Evolutionary conservation across 768 basidiomycete species (phyloP).

Genomic region (Termitomyces sp.): DNA sequence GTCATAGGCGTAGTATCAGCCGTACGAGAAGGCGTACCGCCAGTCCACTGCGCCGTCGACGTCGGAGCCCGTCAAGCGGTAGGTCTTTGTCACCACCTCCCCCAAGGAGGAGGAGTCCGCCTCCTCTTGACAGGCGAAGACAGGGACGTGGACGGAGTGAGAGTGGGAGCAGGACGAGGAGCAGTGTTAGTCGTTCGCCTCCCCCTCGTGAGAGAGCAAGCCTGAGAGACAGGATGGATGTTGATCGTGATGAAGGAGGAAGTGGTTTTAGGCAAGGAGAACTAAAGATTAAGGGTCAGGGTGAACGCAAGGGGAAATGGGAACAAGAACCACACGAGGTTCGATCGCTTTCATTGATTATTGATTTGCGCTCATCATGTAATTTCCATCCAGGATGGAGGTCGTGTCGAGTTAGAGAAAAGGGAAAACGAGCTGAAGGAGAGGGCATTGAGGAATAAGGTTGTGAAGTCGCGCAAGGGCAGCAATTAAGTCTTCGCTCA

Average conservation of each 20-base stretch:
- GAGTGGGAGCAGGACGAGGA: slow-evolving; percentile 20
- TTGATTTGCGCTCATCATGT: background rate
- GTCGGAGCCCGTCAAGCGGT: slow-evolving; percentile 24
- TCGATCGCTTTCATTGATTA: slow-evolving; percentile 15
- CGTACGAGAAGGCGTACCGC: slow-evolving; percentile 30
- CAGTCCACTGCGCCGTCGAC: slow-evolving; percentile 21
- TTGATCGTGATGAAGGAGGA: slow-evolving; percentile 21
- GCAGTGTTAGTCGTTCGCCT: slow-evolving; percentile 19
- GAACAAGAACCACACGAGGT: slow-evolving; percentile 31
- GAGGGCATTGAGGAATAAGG: slow-evolving; percentile 77
- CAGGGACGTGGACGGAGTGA: slow-evolving; percentile 10
- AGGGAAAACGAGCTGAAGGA: slow-evolving; percentile 82
- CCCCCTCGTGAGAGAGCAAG: slow-evolving; percentile 16
- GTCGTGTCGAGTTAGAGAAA: slow-evolving; percentile 49
- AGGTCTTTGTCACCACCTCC: slow-evolving; percentile 28
- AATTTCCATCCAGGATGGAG: slow-evolving; percentile 16
- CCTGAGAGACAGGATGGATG: slow-evolving; percentile 28
- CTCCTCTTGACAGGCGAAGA: slow-evolving; percentile 11
- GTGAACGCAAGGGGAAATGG: slow-evolving; percentile 51
- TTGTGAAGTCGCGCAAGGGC: slow-evolving; percentile 62
- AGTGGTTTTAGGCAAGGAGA: slow-evolving; percentile 32
- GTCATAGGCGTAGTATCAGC: slow-evolving; percentile 41
- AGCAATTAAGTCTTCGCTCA: slow-evolving; percentile 12
- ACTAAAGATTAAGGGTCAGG: slow-evolving; percentile 75
- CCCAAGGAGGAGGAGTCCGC: slow-evolving; percentile 27